Percentiles rank a stretch among this genome's conserved stretches.
These are phyloP conservation scores for Monilinia fructigena DNA, from an alignment of 2,329 filamentous ascomycete genomes.

Conservation along the genomic window DNA sequence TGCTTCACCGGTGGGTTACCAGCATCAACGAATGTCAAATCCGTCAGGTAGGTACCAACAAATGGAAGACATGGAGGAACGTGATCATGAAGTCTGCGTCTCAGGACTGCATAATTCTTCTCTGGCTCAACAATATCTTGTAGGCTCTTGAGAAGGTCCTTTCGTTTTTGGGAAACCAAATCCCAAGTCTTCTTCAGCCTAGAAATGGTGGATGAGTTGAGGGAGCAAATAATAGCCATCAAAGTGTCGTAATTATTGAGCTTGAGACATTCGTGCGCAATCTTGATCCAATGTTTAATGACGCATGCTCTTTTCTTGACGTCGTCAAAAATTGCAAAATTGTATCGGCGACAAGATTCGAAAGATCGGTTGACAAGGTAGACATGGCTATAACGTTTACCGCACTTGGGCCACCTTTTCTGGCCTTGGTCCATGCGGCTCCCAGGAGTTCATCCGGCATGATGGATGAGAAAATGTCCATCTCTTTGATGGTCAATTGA, in stretches of 20 bases:
- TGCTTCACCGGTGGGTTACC: constrained; percentile 86
- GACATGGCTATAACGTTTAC: constrained; percentile 95
- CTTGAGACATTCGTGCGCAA: constrained; percentile 80
- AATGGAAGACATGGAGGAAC: constrained; percentile 93
- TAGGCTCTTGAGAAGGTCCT: constrained; percentile 72
- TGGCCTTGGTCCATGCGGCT: constrained; percentile 82
- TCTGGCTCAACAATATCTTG: constrained; percentile 84
- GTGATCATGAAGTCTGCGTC: constrained; percentile 78
- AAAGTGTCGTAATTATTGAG: constrained; percentile 94
- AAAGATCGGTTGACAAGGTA: constrained; percentile 84
- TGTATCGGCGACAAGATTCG: constrained; percentile 88
- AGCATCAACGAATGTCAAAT: constrained; percentile 92
- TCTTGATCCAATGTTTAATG: constrained; percentile 98
- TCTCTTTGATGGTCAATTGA: constrained; percentile 90
- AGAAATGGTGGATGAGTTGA: constrained; percentile 88
- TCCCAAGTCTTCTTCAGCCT: constrained; percentile 93
- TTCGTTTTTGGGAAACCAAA: constrained; percentile 77
- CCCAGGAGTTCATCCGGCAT: constrained; percentile 87
- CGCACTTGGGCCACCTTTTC: constrained; percentile 69
- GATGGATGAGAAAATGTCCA: constrained; percentile 86
- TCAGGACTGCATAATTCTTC: constrained; percentile 86
- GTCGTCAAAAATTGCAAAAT: constrained; percentile 85
- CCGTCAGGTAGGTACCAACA: constrained; percentile 92
- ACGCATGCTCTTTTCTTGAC: constrained; percentile 85
- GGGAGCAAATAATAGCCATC: constrained; percentile 93